A percentile compares a stretch with the other conserved stretches of the same genome.
These are phyloP conservation scores for Leccinellum rugosiceps DNA, from an alignment of 768 basidiomycete species.

Conservation along the genomic window DNA sequence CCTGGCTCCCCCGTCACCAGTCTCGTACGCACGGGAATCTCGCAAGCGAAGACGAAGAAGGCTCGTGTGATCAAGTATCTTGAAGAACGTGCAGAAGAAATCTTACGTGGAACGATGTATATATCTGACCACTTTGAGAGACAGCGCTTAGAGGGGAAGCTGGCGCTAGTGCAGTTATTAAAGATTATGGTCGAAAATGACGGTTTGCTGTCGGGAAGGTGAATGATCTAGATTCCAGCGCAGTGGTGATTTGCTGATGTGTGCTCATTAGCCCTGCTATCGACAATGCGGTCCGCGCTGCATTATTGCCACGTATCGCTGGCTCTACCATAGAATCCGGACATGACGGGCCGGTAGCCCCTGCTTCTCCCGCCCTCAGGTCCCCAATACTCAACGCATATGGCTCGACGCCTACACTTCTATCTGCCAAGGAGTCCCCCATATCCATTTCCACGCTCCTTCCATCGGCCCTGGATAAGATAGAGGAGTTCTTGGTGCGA, in stretches of 20 bases:
- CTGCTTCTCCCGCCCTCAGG: constrained; percentile 31
- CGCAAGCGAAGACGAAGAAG: constrained; percentile 82
- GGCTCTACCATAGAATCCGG: constrained; percentile 20
- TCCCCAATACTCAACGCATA: constrained; percentile 22
- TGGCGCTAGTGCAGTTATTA: constrained; percentile 69
- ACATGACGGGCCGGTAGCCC: constrained; percentile 16
- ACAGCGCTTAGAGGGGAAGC: constrained; percentile 68
- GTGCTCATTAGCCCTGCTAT: constrained; percentile 49
- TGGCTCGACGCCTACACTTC: constrained; percentile 11
- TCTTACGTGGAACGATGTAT: constrained; percentile 74
- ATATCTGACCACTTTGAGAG: constrained; percentile 51
- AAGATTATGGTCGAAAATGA: constrained; percentile 86
- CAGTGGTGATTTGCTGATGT: constrained; percentile 16
- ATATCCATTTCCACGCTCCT: constrained; percentile 59
- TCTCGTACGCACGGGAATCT: constrained; percentile 60
- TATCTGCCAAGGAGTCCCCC: constrained; percentile 43
- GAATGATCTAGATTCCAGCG: constrained; percentile 3
- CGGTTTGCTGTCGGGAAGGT: constrained; percentile 86
- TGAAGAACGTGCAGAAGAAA: constrained; percentile 68
- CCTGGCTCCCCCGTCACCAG: constrained; percentile 59
- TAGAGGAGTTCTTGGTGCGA: constrained; percentile 73
- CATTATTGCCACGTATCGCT: constrained; percentile 60
- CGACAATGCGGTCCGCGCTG: constrained; percentile 72
- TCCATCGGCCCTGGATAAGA: constrained; percentile 66
- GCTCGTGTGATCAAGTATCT: constrained; percentile 74